Percentiles rank a stretch among this genome's conserved stretches.
phyloP scores from a whole-genome alignment of 2,329 filamentous ascomycete species.

The Emergomyces orientalis region DNA sequence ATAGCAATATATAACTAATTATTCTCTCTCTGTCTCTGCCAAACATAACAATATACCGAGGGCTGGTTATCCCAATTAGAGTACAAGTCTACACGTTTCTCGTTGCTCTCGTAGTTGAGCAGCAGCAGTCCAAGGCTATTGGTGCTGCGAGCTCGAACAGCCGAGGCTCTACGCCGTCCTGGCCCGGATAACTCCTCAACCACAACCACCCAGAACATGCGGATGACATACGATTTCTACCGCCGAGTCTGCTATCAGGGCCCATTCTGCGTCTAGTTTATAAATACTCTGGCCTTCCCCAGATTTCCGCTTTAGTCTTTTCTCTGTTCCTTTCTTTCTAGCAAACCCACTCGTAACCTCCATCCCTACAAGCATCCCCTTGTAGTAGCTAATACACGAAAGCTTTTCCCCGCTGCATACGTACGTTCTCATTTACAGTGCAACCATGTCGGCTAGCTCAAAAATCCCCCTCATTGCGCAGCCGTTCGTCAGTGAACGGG shows the following conservation, averaged over 20 bases:
- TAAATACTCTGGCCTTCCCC: neutral
- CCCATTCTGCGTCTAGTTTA: neutral
- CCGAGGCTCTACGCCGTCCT: neutral
- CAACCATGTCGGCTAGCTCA: conserved; percentile 41
- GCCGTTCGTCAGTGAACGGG: conserved; percentile 68
- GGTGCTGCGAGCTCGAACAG: neutral
- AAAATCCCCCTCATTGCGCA: conserved; percentile 51
- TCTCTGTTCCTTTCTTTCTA: neutral
- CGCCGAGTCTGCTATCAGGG: neutral
- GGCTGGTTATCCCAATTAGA: neutral
- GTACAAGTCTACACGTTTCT: too few species aligned
- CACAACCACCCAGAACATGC: neutral
- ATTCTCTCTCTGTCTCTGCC: too few species aligned
- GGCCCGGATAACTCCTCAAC: neutral
- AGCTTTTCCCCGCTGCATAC: neutral
- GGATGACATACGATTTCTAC: neutral
- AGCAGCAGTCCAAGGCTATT: too few species aligned
- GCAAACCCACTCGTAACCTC: neutral
- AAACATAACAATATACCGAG: neutral
- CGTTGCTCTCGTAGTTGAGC: too few species aligned
- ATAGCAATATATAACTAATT: too few species aligned
- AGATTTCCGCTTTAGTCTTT: neutral
- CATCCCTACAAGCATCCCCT: neutral
- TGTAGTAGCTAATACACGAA: neutral
- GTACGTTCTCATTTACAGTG: neutral